These are phyloP conservation scores for Cyberlindnera nakhonratchasimensis DNA, from an alignment of 805 yeast genomes.

Conservation along the genomic window DNA sequence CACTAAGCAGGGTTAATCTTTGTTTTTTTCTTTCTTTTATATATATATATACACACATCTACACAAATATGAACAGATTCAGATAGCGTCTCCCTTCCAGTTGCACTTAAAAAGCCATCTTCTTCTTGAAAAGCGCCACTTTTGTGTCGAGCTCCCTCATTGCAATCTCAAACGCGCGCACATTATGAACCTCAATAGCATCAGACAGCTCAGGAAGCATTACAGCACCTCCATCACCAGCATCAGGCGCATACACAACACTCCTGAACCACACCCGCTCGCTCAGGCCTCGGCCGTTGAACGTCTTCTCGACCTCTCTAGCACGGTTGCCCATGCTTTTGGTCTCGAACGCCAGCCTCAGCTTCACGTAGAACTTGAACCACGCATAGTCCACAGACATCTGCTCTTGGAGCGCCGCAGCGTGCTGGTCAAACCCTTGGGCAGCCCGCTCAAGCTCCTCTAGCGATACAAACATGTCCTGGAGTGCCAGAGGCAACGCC, in stretches of 20 bases:
- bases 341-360: constrained; percentile 54
- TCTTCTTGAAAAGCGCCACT: constrained; percentile 6
- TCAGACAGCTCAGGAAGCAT: constrained; percentile 60
- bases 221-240: constrained; percentile 46
- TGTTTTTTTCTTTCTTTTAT: no score
- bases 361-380: constrained; percentile 60
- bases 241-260: constrained; percentile 57
- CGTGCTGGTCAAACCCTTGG: constrained; percentile 45
- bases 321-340: constrained; percentile 49
- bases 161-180: constrained; percentile 28
- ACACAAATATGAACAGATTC: no score
- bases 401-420: constrained; percentile 43
- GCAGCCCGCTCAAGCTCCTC: constrained; percentile 7
- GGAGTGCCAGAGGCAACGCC: constrained; percentile 9
- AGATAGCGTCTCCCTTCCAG: no score
- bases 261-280: constrained; percentile 62
- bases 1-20: no score
- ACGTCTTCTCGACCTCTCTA: constrained; percentile 17
- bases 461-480: constrained; percentile 7
- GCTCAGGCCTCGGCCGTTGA: constrained; percentile 43
- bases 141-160: constrained; percentile 10
- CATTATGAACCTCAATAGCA: constrained; percentile 45
- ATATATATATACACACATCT: no score
- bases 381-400: constrained; percentile 72
- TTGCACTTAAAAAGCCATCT: neutral